Base-by-base conservation (phyloP, 2,329 filamentous ascomycete species). In the Falciphora oryzae region DNA sequence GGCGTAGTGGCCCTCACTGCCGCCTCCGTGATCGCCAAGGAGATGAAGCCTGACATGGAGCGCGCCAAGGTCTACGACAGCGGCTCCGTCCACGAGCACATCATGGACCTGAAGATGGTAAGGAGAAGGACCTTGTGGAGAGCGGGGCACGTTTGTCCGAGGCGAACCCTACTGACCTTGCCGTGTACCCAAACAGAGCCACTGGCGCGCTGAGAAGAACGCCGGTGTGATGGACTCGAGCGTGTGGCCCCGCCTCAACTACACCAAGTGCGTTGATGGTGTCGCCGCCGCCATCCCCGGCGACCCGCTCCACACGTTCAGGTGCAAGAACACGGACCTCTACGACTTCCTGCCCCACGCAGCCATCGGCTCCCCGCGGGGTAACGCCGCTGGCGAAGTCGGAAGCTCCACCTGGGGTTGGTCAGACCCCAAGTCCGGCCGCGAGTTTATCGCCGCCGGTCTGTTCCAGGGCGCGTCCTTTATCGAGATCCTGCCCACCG, bases 381-480 rank as follows among this genome's bases (percentile, higher is more conserved):
- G 63, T 22, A 61, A 38, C 58, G 14, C 28, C 4, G 63, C n/a
- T 16, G 63, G 63, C 18, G 62, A 59, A 57, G 57, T 63, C 50
- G 62, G 62, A n/a, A 63, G 62, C 57, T 63, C 62, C 35, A 28
- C 63, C 18, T 64, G 63, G 63, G 83, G 83, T 4, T 84, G 83
- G 82, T 83, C 81, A 0, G 79, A 81, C n/a, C 73, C 75, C 0
- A 76, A 79, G 59, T 63, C 62, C 58, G 82, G 81, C 32, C 81
- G 83, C 27, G 83, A 85, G 67, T 84, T 85, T 64, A 77, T 81
- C 61, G 81, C 81, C 67, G 79, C 83, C 67, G 82, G 80, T 1
- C 83, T 85, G 68, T 78, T 78, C 44, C 83, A 85, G 67, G 83
- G 83, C 16, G 77, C 82, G 29, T 81, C 82, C 6, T 85, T 85